These are phyloP conservation scores for Saccharomyces mikatae DNA, from an alignment of 805 yeast species.

Conservation along the genomic window DNA sequence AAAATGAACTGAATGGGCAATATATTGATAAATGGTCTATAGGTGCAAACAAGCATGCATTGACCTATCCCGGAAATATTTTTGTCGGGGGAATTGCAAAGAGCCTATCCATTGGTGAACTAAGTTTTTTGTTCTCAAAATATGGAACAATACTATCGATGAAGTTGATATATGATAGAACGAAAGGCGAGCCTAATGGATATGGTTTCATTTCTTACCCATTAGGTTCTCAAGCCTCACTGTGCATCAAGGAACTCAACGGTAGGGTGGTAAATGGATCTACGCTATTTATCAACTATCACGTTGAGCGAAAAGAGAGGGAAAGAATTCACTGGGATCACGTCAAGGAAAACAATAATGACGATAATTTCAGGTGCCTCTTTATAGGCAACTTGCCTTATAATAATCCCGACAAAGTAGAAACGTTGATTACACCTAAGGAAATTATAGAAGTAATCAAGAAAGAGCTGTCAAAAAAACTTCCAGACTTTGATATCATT, in stretches of 20 bases:
- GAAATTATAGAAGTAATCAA: constrained; percentile 36
- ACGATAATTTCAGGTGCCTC: constrained; percentile 44
- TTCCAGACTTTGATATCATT: constrained; percentile 13
- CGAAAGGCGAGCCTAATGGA: constrained; percentile 35
- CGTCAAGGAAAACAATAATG: constrained; percentile 34
- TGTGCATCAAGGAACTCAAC: constrained; percentile 51
- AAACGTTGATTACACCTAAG: constrained; percentile 11
- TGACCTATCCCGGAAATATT: constrained; percentile 50
- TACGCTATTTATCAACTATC: constrained; percentile 48
- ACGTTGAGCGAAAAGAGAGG: constrained; percentile 57
- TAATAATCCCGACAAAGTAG: constrained; percentile 29
- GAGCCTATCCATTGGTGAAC: constrained; percentile 32
- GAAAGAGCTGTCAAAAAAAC: constrained; percentile 38
- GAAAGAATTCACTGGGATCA: constrained; percentile 31
- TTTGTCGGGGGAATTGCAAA: constrained; percentile 45
- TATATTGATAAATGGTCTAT: constrained; percentile 22
- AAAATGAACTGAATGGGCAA: not conserved
- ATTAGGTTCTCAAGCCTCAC: constrained; percentile 48
- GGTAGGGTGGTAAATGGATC: constrained; percentile 31
- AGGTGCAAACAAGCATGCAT: constrained; percentile 22
- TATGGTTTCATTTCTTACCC: constrained; percentile 65
- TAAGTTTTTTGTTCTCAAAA: constrained; percentile 32
- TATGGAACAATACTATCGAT: constrained; percentile 40
- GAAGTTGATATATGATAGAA: constrained; percentile 39
- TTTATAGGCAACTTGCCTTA: constrained; percentile 46